Base-by-base conservation (phyloP, 257 asterid species). In the Paraleonurus japonicus region DNA sequence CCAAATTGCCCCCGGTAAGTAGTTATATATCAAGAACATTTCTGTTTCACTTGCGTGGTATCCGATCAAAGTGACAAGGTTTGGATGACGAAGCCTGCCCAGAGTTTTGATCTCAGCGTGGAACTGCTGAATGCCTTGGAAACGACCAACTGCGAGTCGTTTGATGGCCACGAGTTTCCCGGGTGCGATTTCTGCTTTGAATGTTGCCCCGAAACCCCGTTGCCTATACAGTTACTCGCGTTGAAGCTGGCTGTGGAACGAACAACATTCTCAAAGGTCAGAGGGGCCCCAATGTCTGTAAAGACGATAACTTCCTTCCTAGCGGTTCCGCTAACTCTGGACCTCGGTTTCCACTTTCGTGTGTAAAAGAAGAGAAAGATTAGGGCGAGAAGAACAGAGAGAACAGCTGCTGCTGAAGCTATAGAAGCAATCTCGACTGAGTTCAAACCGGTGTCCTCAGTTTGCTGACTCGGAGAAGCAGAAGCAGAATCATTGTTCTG, bases 201-300 rank as follows among this genome's bases (percentile, higher is more conserved):
- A 91, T 9, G 99, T 94, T 16, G 99, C 91, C 41, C 97, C 99
- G 47, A 94, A 94, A 19, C 97, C 99, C 96, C 97, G n/a, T 84
- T 90, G 35, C 98, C 98, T 0, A 93, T 93, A 81, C 97, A 90
- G 78, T 93, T 93, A 71, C 88, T 89, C 0, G 97, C 97, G 13
- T 87, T 90, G 75, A 93, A 93, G 67, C 88, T 80, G 30, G 87
- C 92, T 0, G 98, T 90, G 7, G 96, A 94, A 5, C 82, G 85
- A 53, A 89, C 97, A 4, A 93, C 96, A n/a, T 80, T 87, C 76
- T 93, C 98, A 12, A 82, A 90, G 7, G 90, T 86, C 50, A 93
- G 70, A 1, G 98, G 96, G 57, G 80, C 91, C 2, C 93, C 95
- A 19, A 91, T 87, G 65, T 91, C 96, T 0, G 85, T 83, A 53